Base-by-base conservation (phyloP, 2,329 filamentous ascomycete species). In the Cytospora piceicola region DNA sequence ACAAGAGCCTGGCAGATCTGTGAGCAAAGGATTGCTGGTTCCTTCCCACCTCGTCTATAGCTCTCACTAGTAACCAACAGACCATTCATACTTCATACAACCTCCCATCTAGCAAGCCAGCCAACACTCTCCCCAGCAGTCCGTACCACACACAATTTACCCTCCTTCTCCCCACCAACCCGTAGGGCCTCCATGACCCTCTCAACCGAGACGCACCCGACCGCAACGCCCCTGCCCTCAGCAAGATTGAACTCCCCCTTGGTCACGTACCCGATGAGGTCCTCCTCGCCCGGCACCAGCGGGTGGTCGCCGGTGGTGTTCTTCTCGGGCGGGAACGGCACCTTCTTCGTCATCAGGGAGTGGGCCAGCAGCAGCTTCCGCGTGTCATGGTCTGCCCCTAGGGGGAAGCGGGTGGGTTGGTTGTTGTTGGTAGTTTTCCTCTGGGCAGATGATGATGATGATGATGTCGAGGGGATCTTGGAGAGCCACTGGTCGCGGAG, bases 221-320 rank as follows among this genome's bases (percentile, higher is more conserved):
- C 82, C 0, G 89, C 94, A 20, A 88, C 88, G 0, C 90, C 91
- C 70, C 84, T 85, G 0, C 94, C 95, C 69, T 90, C 87, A 2
- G 87, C 85, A 2, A 98, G 83, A 72, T 90, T 93, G 75, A 90
- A 97, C 59, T 91, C 90, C 0, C 94, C 95, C 1, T 90, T 90
- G 2, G 93, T 97, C 29, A 97, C 89, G 75, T 96, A 99, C 0
- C 95, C 95, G 59, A 98, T 86, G 15, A 98, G 81, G 74, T 97
- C 91, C 27, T 85, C 82, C 68, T 88, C 88, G 12, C 83, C 82
- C 0, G 94, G 94, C n/a, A 93, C 87, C 0, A 88, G 73, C 0
- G 90, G 89, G 70, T 92, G 87, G 0, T 77, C 74, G 0, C 81
- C 74, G 68, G 77, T 75, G 59, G 71, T 73, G 63, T 74, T 75